Evolutionary conservation across 768 basidiomycete genomes (phyloP).

Genomic region (Mycena rosella): DNA sequence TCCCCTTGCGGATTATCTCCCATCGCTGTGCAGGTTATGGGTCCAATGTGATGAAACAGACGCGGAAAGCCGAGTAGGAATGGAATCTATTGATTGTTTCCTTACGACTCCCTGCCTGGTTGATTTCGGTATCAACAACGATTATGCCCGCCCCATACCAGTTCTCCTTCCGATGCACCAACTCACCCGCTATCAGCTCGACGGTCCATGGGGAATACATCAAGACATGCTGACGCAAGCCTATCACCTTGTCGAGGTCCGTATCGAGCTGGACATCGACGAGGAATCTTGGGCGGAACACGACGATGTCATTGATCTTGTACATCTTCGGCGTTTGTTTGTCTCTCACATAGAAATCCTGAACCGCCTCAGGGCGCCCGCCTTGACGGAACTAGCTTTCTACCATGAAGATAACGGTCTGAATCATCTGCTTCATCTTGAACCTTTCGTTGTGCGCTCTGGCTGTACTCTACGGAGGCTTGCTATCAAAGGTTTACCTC

Average conservation of each 20-base stretch:
- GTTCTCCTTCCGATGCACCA: conserved; percentile 6
- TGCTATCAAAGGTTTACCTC: not conserved
- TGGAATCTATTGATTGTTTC: conserved; percentile 5
- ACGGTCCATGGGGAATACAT: conserved; percentile 1
- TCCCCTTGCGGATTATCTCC: not conserved
- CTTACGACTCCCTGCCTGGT: not conserved
- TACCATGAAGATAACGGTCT: not conserved
- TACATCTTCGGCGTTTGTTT: not conserved
- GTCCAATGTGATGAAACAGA: not conserved
- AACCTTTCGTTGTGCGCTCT: not conserved
- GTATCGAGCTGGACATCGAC: not conserved
- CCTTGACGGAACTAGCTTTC: not conserved
- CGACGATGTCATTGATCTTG: not conserved
- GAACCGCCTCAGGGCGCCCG: not conserved
- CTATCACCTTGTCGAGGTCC: conserved; percentile 7
- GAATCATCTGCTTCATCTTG: not conserved
- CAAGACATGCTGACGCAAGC: not conserved
- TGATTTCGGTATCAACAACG: not conserved
- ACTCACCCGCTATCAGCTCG: not conserved
- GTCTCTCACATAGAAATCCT: not conserved
- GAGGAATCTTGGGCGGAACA: not conserved
- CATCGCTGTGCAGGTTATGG: not conserved
- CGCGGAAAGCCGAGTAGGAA: not conserved
- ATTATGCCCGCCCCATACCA: not conserved
- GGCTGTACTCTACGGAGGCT: not conserved